Percentiles rank a stretch among this genome's conserved stretches.
phyloP scores from a whole-genome alignment of 2,329 filamentous ascomycete species.

The Paraphoma chrysanthemicola region DNA sequence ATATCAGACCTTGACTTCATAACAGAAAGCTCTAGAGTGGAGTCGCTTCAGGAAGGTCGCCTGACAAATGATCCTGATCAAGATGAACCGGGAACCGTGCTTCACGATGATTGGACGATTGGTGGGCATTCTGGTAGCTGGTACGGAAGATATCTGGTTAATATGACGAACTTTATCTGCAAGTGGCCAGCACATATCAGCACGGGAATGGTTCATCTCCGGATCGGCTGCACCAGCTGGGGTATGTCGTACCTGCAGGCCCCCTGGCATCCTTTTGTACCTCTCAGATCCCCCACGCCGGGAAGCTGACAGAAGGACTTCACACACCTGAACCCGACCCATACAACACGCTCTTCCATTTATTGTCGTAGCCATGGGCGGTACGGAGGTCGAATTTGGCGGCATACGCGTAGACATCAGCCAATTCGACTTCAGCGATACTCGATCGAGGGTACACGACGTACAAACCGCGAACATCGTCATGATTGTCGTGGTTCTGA shows the following conservation, averaged over 20 bases:
- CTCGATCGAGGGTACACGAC: slow-evolving; percentile 17
- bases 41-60: not conserved
- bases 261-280: not conserved
- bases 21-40: not conserved
- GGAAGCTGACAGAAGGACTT: not conserved
- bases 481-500: slow-evolving; percentile 27
- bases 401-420: slow-evolving; percentile 25
- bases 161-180: slow-evolving; percentile 10
- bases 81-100: not conserved
- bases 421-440: slow-evolving; percentile 29
- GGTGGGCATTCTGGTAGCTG: slow-evolving; percentile 6
- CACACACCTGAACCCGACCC: too few relatives aligned
- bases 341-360: too few relatives aligned
- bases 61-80: not conserved
- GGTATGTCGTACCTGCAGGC: not conserved
- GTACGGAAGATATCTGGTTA: slow-evolving; percentile 5
- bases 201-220: too few relatives aligned
- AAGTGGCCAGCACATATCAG: not conserved
- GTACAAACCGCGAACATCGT: slow-evolving; percentile 22
- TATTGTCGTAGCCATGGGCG: not conserved
- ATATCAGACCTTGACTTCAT: not conserved
- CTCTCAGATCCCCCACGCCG: not conserved
- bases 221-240: too few relatives aligned
- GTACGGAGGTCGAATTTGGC: slow-evolving; percentile 7
- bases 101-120: not conserved